phyloP scores from a whole-genome alignment of 164 flowering plant species.

The Tetracentron sinense region DNA sequence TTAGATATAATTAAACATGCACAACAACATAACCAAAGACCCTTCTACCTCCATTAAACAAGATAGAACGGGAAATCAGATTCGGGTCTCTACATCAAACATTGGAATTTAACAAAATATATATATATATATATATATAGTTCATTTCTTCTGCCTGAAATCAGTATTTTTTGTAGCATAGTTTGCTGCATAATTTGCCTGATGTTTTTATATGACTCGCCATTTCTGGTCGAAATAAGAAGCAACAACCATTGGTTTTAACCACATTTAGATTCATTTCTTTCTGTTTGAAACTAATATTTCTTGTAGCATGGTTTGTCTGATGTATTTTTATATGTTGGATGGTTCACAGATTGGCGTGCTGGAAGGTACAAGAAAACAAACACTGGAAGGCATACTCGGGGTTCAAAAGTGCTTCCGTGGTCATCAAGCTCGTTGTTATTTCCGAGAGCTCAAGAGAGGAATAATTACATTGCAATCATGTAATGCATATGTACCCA shows the following conservation, averaged over 20 bases:
- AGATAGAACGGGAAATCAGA: too few relatives aligned
- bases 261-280: too few relatives aligned
- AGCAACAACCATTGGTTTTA: too few relatives aligned
- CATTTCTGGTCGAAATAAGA: too few relatives aligned
- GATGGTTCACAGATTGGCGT: conserved; percentile 49
- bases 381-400: conserved; percentile 49
- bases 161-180: not conserved
- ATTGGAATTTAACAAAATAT: too few relatives aligned
- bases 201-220: conserved; percentile 10
- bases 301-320: not conserved
- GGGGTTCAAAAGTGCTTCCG: conserved; percentile 71
- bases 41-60: too few relatives aligned
- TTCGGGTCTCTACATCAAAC: too few relatives aligned
- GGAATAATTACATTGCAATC: conserved; percentile 63
- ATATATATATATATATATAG: too few relatives aligned
- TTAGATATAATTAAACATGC: too few relatives aligned
- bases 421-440: conserved; percentile 47
- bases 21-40: too few relatives aligned
- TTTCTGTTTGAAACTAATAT: not conserved
- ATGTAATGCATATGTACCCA: conserved; percentile 41
- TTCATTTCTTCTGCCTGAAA: not conserved
- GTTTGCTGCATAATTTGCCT: too few relatives aligned
- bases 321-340: conserved; percentile 10
- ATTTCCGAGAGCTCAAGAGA: conserved; percentile 42
- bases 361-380: conserved; percentile 62